Base-by-base conservation (phyloP, 106 monocot genomes). In the Dendrobium nobile region DNA sequence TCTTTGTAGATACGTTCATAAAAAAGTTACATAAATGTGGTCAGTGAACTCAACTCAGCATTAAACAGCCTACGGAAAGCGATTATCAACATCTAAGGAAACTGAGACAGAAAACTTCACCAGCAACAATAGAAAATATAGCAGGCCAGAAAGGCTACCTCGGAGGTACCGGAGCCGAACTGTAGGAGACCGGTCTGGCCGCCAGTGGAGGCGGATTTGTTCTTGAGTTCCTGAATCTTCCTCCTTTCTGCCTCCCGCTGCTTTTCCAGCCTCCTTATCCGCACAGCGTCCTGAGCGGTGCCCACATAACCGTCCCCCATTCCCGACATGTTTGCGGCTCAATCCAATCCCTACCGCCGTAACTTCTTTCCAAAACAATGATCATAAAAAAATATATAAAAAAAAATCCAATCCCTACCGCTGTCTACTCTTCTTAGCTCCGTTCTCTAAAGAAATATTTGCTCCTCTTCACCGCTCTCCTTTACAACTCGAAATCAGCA, bases 241-340 rank as follows among this genome's bases (percentile, higher is more conserved):
- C 88, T 83, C 44, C 93, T 75, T 89, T 99, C 98, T 54, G 88
- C 93, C 84, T 99, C 93, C 70, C 99, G 72, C 95, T 99, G 99
- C 88, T 98, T 98, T 92, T 99, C 95, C 75, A 99, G 83, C 78
- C 99, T 82, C 90, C 99, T 81, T 77, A 95, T 99, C 86, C 94
- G 87, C 80, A 93, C 93, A 58, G 95, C 92, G 72, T 99, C 98
- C 83, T 99, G 98, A 72, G 98, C 89, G 24, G 95, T 99, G 15
- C 95, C 98, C 77, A 99, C 98, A 76, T 99, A 99, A 16, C 98
- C 98, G 78, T 95, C 98, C 9, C 98, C 98, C 88, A 99, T 94
- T 7, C 99, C 99, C 82, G 99, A 82, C 99, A 99, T 99, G 78
- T 22, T 77, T 20, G 45, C 76, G 9, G 22, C 48, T 48, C 51